Evolutionary conservation across 2,329 filamentous ascomycete species (phyloP).

Genomic region (Epichloe elymi): DNA sequence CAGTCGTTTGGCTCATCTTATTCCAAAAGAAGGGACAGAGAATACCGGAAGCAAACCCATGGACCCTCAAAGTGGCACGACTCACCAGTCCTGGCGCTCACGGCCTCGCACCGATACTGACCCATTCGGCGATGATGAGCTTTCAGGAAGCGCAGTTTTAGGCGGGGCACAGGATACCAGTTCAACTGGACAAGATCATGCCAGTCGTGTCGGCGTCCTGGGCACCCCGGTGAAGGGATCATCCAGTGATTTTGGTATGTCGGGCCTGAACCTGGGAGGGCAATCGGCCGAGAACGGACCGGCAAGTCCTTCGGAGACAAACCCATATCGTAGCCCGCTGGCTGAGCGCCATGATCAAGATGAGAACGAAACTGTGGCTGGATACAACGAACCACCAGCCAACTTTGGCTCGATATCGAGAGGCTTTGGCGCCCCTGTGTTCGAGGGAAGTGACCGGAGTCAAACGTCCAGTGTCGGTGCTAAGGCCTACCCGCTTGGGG

Average conservation of each 20-base stretch:
- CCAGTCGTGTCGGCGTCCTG: constrained; percentile 27
- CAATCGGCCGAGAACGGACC: constrained; percentile 52
- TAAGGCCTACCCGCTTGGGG: constrained; percentile 56
- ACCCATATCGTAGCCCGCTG: constrained; percentile 86
- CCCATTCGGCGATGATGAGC: constrained; percentile 56
- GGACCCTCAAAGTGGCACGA: constrained; percentile 31
- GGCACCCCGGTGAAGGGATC: constrained; percentile 43
- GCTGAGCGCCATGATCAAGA: constrained; percentile 59
- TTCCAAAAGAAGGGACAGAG: constrained; percentile 65
- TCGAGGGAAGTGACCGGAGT: constrained; percentile 74
- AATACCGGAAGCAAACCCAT: constrained; percentile 39
- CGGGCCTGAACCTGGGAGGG: constrained; percentile 42
- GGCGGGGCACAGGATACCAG: constrained; percentile 63
- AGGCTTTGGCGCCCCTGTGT: constrained; percentile 35
- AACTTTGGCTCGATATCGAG: constrained; percentile 42
- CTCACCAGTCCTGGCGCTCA: constrained; percentile 40
- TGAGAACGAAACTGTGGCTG: constrained; percentile 39
- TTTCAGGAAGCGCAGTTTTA: constrained; percentile 58
- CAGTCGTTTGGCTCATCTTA: constrained; percentile 75
- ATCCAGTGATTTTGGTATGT: constrained; percentile 48
- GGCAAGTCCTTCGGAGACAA: constrained; percentile 86
- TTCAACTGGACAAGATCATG: constrained; percentile 15
- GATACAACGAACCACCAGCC: constrained; percentile 24
- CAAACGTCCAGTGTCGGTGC: constrained; percentile 82
- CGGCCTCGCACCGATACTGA: constrained; percentile 60